Evolutionary conservation across 345 rosid species (phyloP).

Genomic region (Combretum micranthum): DNA sequence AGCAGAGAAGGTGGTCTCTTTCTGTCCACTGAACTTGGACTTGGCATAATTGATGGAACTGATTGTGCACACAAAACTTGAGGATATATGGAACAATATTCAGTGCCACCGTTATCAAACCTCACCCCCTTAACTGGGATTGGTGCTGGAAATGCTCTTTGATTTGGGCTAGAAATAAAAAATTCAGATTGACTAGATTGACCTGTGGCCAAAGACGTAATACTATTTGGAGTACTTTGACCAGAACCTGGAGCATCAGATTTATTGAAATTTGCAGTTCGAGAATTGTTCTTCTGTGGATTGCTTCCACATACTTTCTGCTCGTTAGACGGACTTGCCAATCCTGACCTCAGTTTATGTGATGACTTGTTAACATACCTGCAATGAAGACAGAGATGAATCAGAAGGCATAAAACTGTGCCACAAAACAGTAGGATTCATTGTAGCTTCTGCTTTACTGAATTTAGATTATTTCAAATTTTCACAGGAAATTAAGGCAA

Average conservation of each 20-base stretch:
- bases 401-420: not conserved
- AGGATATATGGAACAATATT: constrained; percentile 34
- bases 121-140: constrained; percentile 36
- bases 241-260: constrained; percentile 30
- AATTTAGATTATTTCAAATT: not conserved
- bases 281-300: constrained; percentile 24
- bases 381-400: constrained; percentile 10
- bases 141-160: constrained; percentile 36
- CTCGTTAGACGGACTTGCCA: constrained; percentile 15
- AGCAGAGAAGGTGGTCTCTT: constrained; percentile 33
- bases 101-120: constrained; percentile 23
- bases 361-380: constrained; percentile 56
- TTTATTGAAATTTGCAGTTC: constrained; percentile 14
- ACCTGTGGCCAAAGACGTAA: constrained; percentile 17
- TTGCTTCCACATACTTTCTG: constrained; percentile 20
- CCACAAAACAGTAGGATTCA: not conserved
- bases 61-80: constrained; percentile 26
- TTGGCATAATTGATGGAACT: constrained; percentile 31
- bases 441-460: not conserved
- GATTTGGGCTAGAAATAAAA: constrained; percentile 35
- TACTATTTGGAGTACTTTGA: constrained; percentile 40
- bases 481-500: not conserved
- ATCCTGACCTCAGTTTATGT: constrained; percentile 33
- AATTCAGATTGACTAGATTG: constrained; percentile 30
- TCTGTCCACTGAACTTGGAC: constrained; percentile 53